Evolutionary conservation across 306 rosid genomes (phyloP).

Genomic region (Aeschynomene evenia): DNA sequence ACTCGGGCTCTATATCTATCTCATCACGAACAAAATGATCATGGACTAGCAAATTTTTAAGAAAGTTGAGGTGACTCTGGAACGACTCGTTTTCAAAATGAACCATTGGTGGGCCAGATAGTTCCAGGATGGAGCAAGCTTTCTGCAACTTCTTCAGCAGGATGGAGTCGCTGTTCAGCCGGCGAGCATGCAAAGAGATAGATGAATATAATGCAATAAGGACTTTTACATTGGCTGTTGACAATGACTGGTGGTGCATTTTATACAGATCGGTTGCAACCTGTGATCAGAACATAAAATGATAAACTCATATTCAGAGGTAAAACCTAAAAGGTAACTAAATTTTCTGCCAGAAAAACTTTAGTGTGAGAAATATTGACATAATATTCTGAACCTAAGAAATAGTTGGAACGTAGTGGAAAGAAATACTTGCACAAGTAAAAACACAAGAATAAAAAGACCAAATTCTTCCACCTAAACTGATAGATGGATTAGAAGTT

Average conservation of each 20-base stretch:
- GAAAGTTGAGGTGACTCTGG: constrained; percentile 71
- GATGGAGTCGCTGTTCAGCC: constrained; percentile 57
- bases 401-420: background rate
- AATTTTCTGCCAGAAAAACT: background rate
- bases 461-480: background rate
- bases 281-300: constrained; percentile 39
- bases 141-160: constrained; percentile 78
- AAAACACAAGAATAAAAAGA: background rate
- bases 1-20: constrained; percentile 63
- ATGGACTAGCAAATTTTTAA: constrained; percentile 44
- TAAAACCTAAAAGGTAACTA: constrained; percentile 1
- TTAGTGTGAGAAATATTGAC: constrained; percentile 10
- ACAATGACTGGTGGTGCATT: constrained; percentile 53
- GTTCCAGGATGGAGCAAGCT: constrained; percentile 86
- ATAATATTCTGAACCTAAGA: constrained; percentile 2
- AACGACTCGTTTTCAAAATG: constrained; percentile 96
- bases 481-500: background rate
- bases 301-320: constrained; percentile 23
- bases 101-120: constrained; percentile 88
- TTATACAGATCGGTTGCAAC: constrained; percentile 68
- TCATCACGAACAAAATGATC: constrained; percentile 37
- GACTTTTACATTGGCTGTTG: constrained; percentile 54
- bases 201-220: constrained; percentile 67
- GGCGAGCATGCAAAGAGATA: constrained; percentile 75
- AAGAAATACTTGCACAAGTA: background rate